Evolutionary conservation across 148 eudicot genomes (phyloP).

Genomic region (Fagopyrum homotropicum): DNA sequence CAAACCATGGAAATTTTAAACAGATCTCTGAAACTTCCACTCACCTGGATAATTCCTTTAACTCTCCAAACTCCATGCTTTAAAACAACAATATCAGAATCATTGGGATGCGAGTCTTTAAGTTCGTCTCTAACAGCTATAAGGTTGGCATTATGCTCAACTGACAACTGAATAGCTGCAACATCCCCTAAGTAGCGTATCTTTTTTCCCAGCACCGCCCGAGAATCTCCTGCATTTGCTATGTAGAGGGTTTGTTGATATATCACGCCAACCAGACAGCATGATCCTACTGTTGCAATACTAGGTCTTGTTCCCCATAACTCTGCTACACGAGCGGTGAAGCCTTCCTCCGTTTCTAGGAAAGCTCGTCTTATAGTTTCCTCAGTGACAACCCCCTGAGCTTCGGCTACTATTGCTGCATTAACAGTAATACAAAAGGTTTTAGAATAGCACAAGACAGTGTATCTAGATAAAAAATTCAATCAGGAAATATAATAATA

Average conservation of each 20-base stretch:
- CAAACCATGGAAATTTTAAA: neutral
- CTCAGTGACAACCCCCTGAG: constrained; percentile 21
- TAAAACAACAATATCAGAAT: constrained; percentile 47
- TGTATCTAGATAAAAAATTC: neutral
- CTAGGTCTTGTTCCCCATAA: constrained; percentile 31
- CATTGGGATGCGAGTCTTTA: constrained; percentile 45
- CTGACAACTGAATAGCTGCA: constrained; percentile 49
- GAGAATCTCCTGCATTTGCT: constrained; percentile 80
- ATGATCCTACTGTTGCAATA: constrained; percentile 67
- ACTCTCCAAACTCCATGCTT: constrained; percentile 68
- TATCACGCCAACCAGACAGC: constrained; percentile 70
- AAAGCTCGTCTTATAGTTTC: constrained; percentile 37
- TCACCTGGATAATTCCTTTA: constrained; percentile 84
- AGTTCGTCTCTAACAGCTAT: constrained; percentile 57
- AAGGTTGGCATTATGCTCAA: constrained; percentile 67
- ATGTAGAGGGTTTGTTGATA: constrained; percentile 51
- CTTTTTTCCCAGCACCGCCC: constrained; percentile 68
- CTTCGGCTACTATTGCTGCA: constrained; percentile 49
- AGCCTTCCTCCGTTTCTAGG: constrained; percentile 60
- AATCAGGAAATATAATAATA: neutral
- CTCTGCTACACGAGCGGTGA: constrained; percentile 42
- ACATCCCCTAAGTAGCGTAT: neutral
- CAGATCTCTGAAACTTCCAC: neutral
- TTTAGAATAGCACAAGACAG: neutral
- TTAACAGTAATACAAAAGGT: neutral